A percentile compares a stretch with the other conserved stretches of the same genome.
Conservation (phyloP, 169 alveolate genomes). For the Plasmodium malariae region DNA sequence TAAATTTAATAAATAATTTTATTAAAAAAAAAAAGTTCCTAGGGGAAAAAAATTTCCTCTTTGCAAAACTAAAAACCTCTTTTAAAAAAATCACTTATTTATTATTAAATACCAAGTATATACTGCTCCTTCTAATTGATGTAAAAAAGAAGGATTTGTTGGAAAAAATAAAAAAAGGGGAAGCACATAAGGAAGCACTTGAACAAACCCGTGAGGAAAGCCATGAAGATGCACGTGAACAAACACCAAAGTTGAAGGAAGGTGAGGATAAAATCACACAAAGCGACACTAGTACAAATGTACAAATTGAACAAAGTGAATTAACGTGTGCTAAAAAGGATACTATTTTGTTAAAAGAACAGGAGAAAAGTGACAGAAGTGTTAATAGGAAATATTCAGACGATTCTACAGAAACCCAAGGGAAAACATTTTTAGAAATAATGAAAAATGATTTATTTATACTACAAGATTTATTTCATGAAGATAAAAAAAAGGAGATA, state of each 20-base stretch:
- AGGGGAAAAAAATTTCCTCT: neutral
- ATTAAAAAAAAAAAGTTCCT: conserved; percentile 10
- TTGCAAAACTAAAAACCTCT: conserved; percentile 9
- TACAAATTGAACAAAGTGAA: neutral
- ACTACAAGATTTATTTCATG: conserved; percentile 32
- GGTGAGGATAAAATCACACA: neutral
- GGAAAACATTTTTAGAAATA: conserved; percentile 11
- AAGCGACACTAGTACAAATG: neutral
- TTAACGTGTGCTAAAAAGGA: no score
- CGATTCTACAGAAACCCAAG: neutral
- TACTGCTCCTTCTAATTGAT: conserved; percentile 27
- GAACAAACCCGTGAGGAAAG: neutral
- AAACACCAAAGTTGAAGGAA: neutral
- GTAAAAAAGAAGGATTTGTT: neutral
- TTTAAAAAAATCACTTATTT: conserved; percentile 31
- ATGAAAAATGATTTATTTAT: conserved; percentile 61
- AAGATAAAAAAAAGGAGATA: conserved; percentile 1
- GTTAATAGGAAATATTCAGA: neutral
- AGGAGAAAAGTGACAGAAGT: no score
- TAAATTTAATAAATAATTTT: conserved; percentile 41
- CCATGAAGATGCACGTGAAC: neutral
- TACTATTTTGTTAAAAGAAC: no score
- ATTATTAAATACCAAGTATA: conserved; percentile 59
- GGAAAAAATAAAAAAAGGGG: neutral
- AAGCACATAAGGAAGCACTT: neutral